Conservation (phyloP, 2,329 filamentous ascomycete species). For the Colletotrichum simmondsii region DNA sequence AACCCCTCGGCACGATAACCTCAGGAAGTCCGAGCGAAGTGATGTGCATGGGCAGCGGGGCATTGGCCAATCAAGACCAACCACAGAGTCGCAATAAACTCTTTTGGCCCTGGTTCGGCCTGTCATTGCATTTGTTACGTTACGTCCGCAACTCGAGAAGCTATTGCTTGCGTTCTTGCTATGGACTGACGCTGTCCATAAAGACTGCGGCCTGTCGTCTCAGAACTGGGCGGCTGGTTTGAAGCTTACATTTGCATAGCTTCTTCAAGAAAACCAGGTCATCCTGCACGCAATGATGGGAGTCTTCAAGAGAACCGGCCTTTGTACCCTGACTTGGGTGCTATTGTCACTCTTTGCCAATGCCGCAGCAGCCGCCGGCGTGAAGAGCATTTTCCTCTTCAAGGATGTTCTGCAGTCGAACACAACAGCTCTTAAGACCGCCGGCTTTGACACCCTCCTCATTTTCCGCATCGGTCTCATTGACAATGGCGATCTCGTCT, state of each 20-base stretch:
- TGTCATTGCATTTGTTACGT: constrained; percentile 1
- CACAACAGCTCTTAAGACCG: constrained; percentile 51
- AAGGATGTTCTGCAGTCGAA: constrained; percentile 58
- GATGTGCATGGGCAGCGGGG: background rate
- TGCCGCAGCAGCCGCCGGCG: background rate
- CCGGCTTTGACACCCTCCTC: constrained; percentile 54
- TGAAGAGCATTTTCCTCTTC: constrained; percentile 48
- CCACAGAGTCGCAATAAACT: background rate
- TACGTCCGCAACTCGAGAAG: background rate
- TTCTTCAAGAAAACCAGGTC: background rate
- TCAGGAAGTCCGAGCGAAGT: background rate
- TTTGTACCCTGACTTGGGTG: background rate
- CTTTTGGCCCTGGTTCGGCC: background rate
- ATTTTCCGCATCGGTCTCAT: constrained; percentile 57
- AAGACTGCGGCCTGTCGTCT: too few relatives aligned
- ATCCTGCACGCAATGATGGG: background rate
- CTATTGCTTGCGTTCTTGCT: background rate
- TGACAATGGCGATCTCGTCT: constrained; percentile 54
- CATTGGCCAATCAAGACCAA: background rate
- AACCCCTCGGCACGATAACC: background rate
- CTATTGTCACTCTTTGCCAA: background rate
- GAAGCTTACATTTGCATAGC: background rate
- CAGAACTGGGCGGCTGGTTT: background rate
- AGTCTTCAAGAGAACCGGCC: background rate
- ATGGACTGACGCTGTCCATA: background rate